A percentile compares a stretch with the other conserved stretches of the same genome.
phyloP scores from a whole-genome alignment of 768 basidiomycete species.

The Leucocoprinus birnbaumii region DNA sequence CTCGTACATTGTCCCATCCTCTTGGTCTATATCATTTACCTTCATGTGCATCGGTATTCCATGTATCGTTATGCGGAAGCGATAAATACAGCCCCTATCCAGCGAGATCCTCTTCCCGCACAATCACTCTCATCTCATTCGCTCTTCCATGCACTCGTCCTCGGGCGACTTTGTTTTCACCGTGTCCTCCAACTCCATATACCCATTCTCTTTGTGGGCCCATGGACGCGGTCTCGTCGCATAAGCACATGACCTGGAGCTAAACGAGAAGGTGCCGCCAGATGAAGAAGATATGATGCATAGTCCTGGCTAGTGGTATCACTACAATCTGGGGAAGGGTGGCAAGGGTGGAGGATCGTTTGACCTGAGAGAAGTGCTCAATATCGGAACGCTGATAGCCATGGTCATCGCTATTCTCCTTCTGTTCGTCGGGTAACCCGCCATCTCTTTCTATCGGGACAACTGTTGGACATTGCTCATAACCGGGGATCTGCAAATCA shows the following conservation, averaged over 20 bases:
- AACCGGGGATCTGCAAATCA: slow-evolving; percentile 57
- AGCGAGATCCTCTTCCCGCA: not conserved
- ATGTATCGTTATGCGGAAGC: slow-evolving; percentile 29
- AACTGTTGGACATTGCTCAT: slow-evolving; percentile 37
- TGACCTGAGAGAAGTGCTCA: slow-evolving; percentile 34
- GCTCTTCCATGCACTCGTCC: slow-evolving; percentile 22
- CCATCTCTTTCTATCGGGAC: slow-evolving; percentile 40
- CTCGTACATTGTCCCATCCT: slow-evolving; percentile 13
- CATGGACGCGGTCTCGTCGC: slow-evolving; percentile 42
- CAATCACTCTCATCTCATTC: slow-evolving; percentile 9
- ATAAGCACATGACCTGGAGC: slow-evolving; percentile 60
- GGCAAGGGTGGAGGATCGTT: not conserved
- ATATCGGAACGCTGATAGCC: slow-evolving; percentile 60
- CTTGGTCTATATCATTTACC: not conserved
- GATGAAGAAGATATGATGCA: slow-evolving; percentile 66
- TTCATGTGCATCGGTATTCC: slow-evolving; percentile 30
- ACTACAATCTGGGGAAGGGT: not conserved
- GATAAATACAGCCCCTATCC: not conserved
- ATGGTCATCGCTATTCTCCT: slow-evolving; percentile 55
- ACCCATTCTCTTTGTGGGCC: slow-evolving; percentile 17
- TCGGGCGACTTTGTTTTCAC: slow-evolving; percentile 26
- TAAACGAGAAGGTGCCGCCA: slow-evolving; percentile 31
- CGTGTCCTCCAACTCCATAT: slow-evolving; percentile 28
- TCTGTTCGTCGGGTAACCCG: slow-evolving; percentile 79
- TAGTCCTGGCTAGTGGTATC: slow-evolving; percentile 29